phyloP scores from a whole-genome alignment of 2,329 filamentous ascomycete genomes.

The Zymoseptoria pseudotritici region DNA sequence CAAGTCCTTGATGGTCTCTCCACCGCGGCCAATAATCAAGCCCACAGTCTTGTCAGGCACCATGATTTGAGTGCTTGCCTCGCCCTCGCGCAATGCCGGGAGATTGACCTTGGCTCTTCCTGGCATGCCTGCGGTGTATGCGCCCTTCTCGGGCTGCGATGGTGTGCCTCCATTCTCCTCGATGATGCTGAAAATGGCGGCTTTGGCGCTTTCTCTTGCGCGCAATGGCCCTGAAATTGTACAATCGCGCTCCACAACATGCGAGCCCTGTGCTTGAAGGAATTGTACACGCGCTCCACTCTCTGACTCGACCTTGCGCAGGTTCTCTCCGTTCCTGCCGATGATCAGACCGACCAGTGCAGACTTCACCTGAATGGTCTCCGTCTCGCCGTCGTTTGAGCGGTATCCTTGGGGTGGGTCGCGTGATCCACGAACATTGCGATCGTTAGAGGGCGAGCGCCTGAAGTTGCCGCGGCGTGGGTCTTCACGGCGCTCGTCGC shows the following conservation, averaged over 20 bases:
- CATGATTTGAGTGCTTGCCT: conserved; percentile 87
- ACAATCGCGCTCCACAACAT: conserved; percentile 70
- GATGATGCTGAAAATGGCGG: conserved; percentile 79
- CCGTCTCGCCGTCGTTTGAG: conserved; percentile 62
- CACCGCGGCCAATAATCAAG: conserved; percentile 86
- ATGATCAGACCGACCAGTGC: conserved; percentile 85
- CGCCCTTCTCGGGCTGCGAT: conserved; percentile 31
- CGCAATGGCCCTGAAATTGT: conserved; percentile 70
- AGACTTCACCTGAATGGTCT: conserved; percentile 80
- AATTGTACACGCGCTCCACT: conserved; percentile 83
- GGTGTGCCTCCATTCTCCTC: conserved; percentile 65
- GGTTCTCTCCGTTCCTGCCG: conserved; percentile 80
- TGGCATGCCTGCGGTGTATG: conserved; percentile 30
- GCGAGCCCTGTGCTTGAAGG: conserved; percentile 64
- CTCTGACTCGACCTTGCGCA: conserved; percentile 75
- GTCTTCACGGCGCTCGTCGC: conserved; percentile 74
- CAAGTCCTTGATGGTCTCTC: conserved; percentile 85
- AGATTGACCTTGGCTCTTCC: conserved; percentile 31
- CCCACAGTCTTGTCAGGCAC: conserved; percentile 89
- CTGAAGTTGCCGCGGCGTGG: conserved; percentile 51
- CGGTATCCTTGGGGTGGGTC: conserved; percentile 18
- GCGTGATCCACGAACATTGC: conserved; percentile 20
- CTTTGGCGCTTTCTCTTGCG: conserved; percentile 68
- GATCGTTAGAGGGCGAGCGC: conserved; percentile 63
- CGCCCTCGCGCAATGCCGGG: conserved; percentile 62